Evolutionary conservation across 768 basidiomycete species (phyloP).

Genomic region (Tulasnella sp.): DNA sequence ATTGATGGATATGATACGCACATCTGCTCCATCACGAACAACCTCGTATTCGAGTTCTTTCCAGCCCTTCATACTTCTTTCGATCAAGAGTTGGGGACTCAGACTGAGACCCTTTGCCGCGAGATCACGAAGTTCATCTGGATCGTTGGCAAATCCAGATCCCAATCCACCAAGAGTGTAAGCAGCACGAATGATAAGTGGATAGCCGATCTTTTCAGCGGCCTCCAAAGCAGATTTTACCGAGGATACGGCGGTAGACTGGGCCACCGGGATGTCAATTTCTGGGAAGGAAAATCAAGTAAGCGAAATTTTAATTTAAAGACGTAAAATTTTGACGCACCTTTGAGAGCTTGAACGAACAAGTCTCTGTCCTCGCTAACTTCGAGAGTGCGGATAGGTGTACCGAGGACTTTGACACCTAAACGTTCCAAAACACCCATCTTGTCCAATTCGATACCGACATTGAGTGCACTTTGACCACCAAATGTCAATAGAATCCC

Average conservation of each 20-base stretch:
- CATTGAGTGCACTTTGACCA: conserved; percentile 95
- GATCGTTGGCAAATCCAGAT: conserved; percentile 91
- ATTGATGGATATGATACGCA: conserved; percentile 39
- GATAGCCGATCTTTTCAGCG: conserved; percentile 86
- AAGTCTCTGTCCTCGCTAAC: conserved; percentile 95
- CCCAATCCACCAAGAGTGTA: conserved; percentile 98
- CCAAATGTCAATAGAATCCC: conserved; percentile 96
- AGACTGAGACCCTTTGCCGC: conserved; percentile 82
- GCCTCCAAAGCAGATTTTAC: conserved; percentile 87
- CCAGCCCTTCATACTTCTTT: conserved; percentile 98
- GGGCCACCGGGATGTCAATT: conserved; percentile 91
- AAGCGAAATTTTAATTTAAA: conserved; percentile 1
- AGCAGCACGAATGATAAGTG: conserved; percentile 91
- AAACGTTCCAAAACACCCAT: conserved; percentile 93
- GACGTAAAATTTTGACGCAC: conserved; percentile 32
- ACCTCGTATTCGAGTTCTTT: conserved; percentile 99
- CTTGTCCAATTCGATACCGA: conserved; percentile 88
- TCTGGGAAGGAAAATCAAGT: conserved; percentile 37
- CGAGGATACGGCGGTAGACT: conserved; percentile 92
- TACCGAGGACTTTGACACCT: conserved; percentile 87
- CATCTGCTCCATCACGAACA: conserved; percentile 93
- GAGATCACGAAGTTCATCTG: conserved; percentile 88
- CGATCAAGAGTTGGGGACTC: conserved; percentile 91
- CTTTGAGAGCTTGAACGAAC: conserved; percentile 91
- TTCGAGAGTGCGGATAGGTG: conserved; percentile 86